Conservation (phyloP, 345 rosid genomes). For the Clausena lansium region DNA sequence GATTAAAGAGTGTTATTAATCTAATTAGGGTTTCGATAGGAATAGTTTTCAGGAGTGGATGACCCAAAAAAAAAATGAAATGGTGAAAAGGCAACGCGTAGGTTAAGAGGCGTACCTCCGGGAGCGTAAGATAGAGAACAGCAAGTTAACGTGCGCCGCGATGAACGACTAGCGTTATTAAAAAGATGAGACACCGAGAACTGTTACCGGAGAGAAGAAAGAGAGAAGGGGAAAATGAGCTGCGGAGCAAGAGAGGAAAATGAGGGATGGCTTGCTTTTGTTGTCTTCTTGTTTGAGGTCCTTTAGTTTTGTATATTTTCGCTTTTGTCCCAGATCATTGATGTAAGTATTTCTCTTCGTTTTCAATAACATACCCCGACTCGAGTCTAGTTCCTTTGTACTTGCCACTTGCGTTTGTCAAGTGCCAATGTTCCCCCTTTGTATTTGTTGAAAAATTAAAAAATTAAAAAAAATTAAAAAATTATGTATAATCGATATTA, state of each 20-base stretch:
- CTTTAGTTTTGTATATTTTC: neutral
- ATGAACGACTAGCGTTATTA: neutral
- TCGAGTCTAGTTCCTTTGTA: no score
- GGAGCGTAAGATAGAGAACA: neutral
- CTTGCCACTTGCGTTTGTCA: no score
- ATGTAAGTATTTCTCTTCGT: no score
- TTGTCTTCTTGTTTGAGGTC: neutral
- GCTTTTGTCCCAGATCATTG: neutral
- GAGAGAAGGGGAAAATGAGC: neutral
- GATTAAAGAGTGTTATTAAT: neutral
- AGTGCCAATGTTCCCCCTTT: no score
- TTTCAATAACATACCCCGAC: neutral
- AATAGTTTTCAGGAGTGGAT: neutral
- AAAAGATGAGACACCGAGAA: neutral
- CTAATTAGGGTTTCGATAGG: conserved; percentile 21
- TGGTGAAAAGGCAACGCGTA: neutral
- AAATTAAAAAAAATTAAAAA: no score
- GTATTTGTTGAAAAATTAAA: no score
- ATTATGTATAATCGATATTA: no score
- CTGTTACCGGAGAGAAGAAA: neutral
- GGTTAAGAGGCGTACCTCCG: conserved; percentile 20
- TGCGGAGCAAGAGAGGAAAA: neutral
- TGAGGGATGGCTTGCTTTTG: neutral
- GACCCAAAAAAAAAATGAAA: neutral
- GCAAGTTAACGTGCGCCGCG: conserved; percentile 20